phyloP scores from a whole-genome alignment of 352 stramenopile genomes.

The Globisporangium lucens region DNA sequence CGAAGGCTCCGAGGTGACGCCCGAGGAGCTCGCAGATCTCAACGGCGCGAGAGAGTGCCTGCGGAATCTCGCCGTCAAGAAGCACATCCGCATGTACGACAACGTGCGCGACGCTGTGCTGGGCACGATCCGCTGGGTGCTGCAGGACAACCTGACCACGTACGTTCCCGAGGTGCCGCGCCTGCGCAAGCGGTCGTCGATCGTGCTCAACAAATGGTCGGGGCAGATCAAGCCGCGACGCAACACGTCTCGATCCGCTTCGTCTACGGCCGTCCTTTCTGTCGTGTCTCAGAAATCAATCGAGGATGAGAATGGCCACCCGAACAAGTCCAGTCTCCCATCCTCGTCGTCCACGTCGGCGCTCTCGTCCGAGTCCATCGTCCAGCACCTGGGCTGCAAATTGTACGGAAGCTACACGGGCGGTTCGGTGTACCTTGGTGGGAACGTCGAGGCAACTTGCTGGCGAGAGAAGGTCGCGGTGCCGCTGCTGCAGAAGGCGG shows the following conservation, averaged over 20 bases:
- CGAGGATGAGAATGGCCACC: slow-evolving; percentile 25
- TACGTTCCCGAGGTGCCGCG: slow-evolving; percentile 42
- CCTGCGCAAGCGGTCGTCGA: slow-evolving; percentile 73
- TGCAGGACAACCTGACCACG: slow-evolving; percentile 40
- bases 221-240: slow-evolving; percentile 45
- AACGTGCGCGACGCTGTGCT: slow-evolving; percentile 43
- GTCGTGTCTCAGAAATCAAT: slow-evolving; percentile 31
- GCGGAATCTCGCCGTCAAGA: slow-evolving; percentile 50
- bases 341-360: slow-evolving; percentile 12
- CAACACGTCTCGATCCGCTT: slow-evolving; percentile 61
- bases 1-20: slow-evolving; percentile 46
- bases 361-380: slow-evolving; percentile 25
- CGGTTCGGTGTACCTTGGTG: slow-evolving; percentile 71
- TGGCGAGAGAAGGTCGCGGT: slow-evolving; percentile 78
- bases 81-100: slow-evolving; percentile 49
- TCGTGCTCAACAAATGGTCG: slow-evolving; percentile 69
- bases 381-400: slow-evolving; percentile 42
- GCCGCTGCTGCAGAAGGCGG: slow-evolving; percentile 62
- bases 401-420: slow-evolving; percentile 43
- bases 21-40: slow-evolving; percentile 72
- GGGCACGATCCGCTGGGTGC: slow-evolving; percentile 50
- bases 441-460: slow-evolving; percentile 64
- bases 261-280: slow-evolving; percentile 51
- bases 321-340: not conserved
- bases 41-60: slow-evolving; percentile 82